Evolutionary conservation across 2,329 filamentous ascomycete species (phyloP).

Genomic region (Fusarium xylarioides): DNA sequence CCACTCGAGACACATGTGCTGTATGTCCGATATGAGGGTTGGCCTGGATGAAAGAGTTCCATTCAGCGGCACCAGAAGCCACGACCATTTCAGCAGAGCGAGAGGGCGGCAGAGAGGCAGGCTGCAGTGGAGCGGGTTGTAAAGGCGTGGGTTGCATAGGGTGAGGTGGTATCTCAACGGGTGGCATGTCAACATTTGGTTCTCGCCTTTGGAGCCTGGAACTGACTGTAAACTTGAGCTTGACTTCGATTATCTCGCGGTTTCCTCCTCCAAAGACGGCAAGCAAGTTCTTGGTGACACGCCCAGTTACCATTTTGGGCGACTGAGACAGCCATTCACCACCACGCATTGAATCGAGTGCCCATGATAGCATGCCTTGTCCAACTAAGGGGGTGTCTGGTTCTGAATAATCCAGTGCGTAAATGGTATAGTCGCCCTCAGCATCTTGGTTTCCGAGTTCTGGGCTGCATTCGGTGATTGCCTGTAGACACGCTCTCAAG

Average conservation of each 20-base stretch:
- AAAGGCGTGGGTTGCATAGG: background rate
- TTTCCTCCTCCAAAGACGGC: conserved; percentile 84
- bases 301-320: conserved; percentile 83
- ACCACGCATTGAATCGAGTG: conserved; percentile 61
- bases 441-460: conserved; percentile 75
- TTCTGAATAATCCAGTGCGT: conserved; percentile 96
- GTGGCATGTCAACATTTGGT: conserved; percentile 38
- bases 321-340: conserved; percentile 59
- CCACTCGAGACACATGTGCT: conserved; percentile 47
- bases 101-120: background rate
- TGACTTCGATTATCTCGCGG: conserved; percentile 92
- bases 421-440: conserved; percentile 95
- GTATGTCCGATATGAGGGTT: conserved; percentile 65
- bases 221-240: conserved; percentile 83
- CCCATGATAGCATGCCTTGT: conserved; percentile 92
- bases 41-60: conserved; percentile 79
- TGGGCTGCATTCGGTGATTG: conserved; percentile 80
- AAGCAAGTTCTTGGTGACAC: conserved; percentile 86
- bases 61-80: conserved; percentile 74
- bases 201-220: conserved; percentile 60
- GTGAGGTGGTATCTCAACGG: conserved; percentile 1
- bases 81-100: conserved; percentile 49
- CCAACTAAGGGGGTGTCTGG: conserved; percentile 92
- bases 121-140: background rate
- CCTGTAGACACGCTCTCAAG: conserved; percentile 84